Evolutionary conservation across 768 basidiomycete genomes (phyloP), one percentile per base, ranked within the genome.

Genomic region (Lyophyllum semitale): DNA sequence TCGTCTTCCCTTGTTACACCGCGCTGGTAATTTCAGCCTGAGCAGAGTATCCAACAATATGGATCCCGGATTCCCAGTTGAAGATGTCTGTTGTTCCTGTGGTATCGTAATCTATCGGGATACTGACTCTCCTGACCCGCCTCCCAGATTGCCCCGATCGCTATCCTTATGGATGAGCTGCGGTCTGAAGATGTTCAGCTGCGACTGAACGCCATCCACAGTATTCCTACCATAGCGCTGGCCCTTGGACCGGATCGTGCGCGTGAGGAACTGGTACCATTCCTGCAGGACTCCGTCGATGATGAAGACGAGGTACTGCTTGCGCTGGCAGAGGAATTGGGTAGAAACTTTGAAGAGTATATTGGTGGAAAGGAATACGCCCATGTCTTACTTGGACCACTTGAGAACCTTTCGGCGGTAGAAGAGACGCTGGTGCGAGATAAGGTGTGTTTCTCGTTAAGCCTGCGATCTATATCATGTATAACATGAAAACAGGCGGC

Each of bases 221-320:
- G 95, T 73, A 84, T 99, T 66, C 94, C 95, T 48, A 99, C 97
- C 45, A 99, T 99, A 74, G 96, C 96, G 5, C 84, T 99, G 59
- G 97, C 97, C 17, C 82, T 99, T 48, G 96, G 97, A 6, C 87
- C 94, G 40, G 91, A 95, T 78, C 91, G 97, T 63, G 92, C 95
- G 23, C 85, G 96, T 59, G 91, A 94, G 52, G 97, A 99, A 70
- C 84, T 99, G 63, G 84, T 99, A 59, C 93, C 95, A 1, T 99
- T 99, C 78, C 84, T 99, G 51, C 93, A 95, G 75, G 96, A 99
- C 67, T 95, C 94, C n/a, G 87, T 99, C 61, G 97, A 99, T 71
- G 97, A 99, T 66, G 97, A 99, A 73, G 97, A 99, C 71, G 97
- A 99, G 67, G 95, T 99, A 27, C 78, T 99, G 38, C 81, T 99